Percentiles rank a stretch among this genome's conserved stretches.
Evolutionary conservation across 768 basidiomycete genomes (phyloP).

Genomic region (Lactifluus subvellereus): DNA sequence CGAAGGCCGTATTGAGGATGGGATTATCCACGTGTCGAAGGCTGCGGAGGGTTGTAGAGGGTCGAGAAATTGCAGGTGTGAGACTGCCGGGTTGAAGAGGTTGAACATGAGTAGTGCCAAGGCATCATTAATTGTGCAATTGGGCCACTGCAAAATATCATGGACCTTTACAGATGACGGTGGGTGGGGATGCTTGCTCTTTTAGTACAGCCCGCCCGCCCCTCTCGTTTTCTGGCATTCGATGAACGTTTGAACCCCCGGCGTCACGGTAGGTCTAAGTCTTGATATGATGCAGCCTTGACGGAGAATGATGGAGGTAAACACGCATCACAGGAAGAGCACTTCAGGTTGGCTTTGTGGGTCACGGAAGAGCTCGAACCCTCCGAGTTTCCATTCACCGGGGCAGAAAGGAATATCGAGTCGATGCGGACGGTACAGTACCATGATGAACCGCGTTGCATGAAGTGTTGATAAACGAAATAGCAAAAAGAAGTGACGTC

Average conservation of each 20-base stretch:
- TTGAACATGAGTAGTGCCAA: constrained; percentile 49
- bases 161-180: constrained; percentile 29
- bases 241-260: constrained; percentile 51
- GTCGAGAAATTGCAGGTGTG: too few species aligned
- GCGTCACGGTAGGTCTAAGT: constrained; percentile 52
- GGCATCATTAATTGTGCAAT: constrained; percentile 72
- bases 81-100: too few species aligned
- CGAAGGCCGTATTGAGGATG: background rate
- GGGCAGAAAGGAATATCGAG: constrained; percentile 84
- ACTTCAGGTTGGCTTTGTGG: constrained; percentile 58
- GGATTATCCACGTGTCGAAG: too few species aligned
- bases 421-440: constrained; percentile 60
- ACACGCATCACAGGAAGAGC: constrained; percentile 74
- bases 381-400: constrained; percentile 97
- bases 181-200: constrained; percentile 48
- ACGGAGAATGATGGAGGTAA: constrained; percentile 14
- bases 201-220: constrained; percentile 78
- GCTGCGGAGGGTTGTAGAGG: too few species aligned
- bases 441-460: constrained; percentile 74
- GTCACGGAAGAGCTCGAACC: constrained; percentile 85
- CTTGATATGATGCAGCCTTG: constrained; percentile 22
- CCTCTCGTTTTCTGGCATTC: constrained; percentile 85
- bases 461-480: constrained; percentile 85
- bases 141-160: constrained; percentile 38
- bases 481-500: constrained; percentile 49